Evolutionary conservation across 805 yeast species (phyloP).

Genomic region (Candida succiphila): DNA sequence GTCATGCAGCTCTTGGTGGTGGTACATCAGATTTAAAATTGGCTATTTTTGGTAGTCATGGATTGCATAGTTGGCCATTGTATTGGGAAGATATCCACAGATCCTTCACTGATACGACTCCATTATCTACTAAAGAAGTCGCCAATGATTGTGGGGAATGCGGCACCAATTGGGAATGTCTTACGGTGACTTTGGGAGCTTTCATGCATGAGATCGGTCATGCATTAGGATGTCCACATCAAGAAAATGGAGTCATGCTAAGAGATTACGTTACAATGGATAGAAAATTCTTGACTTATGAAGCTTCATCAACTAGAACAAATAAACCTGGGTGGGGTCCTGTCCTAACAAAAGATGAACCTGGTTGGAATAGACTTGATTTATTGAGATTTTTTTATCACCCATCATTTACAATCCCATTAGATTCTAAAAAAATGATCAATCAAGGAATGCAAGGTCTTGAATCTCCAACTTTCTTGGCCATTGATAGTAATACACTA

Average conservation of each 20-base stretch:
- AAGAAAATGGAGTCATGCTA: conserved; percentile 81
- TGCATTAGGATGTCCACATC: conserved; percentile 84
- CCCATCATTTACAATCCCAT: conserved; percentile 66
- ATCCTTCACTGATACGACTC: conserved; percentile 64
- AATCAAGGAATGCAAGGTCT: conserved; percentile 17
- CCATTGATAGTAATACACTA: conserved; percentile 22
- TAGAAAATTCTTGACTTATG: conserved; percentile 72
- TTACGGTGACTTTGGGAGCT: conserved; percentile 82
- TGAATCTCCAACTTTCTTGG: conserved; percentile 24
- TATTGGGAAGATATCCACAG: conserved; percentile 60
- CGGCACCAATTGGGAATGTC: conserved; percentile 84
- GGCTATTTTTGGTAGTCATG: conserved; percentile 93
- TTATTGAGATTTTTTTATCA: conserved; percentile 69
- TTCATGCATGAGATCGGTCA: conserved; percentile 96
- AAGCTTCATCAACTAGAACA: conserved; percentile 46
- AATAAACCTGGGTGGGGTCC: conserved; percentile 37
- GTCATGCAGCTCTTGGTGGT: conserved; percentile 95
- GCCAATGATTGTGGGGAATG: conserved; percentile 85
- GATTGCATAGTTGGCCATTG: conserved; percentile 89
- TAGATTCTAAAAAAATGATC: conserved; percentile 37
- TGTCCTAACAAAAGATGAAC: conserved; percentile 50
- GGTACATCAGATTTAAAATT: conserved; percentile 59
- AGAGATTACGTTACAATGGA: conserved; percentile 77
- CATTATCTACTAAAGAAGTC: conserved; percentile 53
- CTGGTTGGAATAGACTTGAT: conserved; percentile 85